Percentiles rank a stretch among this genome's conserved stretches.
phyloP scores from a whole-genome alignment of 345 rosid genomes.

The Reutealis trisperma region DNA sequence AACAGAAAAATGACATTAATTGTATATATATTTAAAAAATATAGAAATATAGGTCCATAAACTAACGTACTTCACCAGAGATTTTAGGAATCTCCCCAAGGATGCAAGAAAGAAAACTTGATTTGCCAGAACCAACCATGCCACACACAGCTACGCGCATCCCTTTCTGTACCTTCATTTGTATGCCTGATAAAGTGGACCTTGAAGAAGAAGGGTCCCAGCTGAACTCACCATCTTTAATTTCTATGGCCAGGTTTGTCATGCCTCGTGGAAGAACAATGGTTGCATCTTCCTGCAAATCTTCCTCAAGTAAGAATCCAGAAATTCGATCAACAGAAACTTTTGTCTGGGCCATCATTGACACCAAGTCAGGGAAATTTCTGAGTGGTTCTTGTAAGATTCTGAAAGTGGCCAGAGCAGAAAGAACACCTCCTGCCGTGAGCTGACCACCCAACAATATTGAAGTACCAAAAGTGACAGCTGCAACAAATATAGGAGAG shows the following conservation, averaged over 20 bases:
- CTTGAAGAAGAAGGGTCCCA: conserved; percentile 81
- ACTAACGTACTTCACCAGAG: conserved; percentile 88
- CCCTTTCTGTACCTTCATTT: conserved; percentile 81
- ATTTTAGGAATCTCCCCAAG: conserved; percentile 98
- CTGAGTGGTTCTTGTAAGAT: conserved; percentile 99
- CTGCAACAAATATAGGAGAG: conserved; percentile 99
- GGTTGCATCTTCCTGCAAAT: conserved; percentile 92
- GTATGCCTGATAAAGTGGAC: conserved; percentile 75
- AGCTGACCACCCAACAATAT: conserved; percentile 84
- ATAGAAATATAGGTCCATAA: conserved; percentile 20
- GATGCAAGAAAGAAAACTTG: conserved; percentile 96
- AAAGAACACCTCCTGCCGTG: conserved; percentile 98
- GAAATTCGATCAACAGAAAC: conserved; percentile 98
- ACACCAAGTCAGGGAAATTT: conserved; percentile 96
- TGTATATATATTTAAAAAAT: conserved; percentile 5
- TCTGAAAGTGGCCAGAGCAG: conserved; percentile 98
- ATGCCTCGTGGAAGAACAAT: conserved; percentile 70
- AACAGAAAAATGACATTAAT: conserved; percentile 14
- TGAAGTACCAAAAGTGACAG: conserved; percentile 89
- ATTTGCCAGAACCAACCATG: conserved; percentile 95
- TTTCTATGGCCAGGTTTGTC: conserved; percentile 71
- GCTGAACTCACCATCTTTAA: conserved; percentile 72
- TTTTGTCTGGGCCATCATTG: conserved; percentile 99
- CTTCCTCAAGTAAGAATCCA: conserved; percentile 95
- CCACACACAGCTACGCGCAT: conserved; percentile 99